Conservation (phyloP, 768 basidiomycete species). For the Sutorius australiensis region DNA sequence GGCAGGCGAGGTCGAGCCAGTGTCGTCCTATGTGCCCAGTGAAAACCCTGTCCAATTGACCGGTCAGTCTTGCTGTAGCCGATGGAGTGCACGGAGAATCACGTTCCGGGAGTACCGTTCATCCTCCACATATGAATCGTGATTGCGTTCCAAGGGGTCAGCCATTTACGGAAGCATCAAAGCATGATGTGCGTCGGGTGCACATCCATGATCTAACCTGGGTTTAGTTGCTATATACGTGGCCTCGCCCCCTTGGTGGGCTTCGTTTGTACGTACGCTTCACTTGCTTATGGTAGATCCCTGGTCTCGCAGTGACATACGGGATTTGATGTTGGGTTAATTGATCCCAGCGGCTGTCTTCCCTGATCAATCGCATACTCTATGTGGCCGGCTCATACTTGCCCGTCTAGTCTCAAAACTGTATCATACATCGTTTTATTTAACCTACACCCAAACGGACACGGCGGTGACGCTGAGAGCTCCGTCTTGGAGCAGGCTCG, state of each 20-base stretch:
- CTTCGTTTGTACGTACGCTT: neutral
- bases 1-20: neutral
- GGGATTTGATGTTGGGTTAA: neutral
- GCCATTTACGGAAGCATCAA: constrained; percentile 4
- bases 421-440: neutral
- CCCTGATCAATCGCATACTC: neutral
- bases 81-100: neutral
- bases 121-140: neutral
- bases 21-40: neutral
- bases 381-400: neutral
- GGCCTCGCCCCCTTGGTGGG: neutral
- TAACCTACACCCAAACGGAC: neutral
- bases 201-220: neutral
- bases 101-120: neutral
- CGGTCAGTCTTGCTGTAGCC: neutral
- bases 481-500: neutral
- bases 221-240: constrained; percentile 1
- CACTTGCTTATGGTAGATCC: neutral
- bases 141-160: neutral
- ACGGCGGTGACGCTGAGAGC: no score
- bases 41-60: neutral
- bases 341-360: neutral
- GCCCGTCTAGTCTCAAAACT: neutral
- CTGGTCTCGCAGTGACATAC: neutral
- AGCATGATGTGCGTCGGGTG: neutral